Evolutionary conservation across 805 yeast genomes (phyloP).

Genomic region (Wickerhamomyces strasburgensis): DNA sequence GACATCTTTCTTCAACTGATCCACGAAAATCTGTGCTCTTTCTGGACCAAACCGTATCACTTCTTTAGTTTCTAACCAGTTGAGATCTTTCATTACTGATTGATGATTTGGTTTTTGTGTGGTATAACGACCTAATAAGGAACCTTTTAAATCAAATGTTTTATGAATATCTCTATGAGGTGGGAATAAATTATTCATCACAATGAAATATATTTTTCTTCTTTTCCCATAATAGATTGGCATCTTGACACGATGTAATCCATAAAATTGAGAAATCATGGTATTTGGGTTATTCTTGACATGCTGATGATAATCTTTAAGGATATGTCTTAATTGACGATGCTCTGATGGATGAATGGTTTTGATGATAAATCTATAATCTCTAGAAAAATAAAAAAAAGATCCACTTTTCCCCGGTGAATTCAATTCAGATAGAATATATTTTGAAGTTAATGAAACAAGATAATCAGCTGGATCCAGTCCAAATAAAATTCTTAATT

Average conservation of each 20-base stretch:
- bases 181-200: constrained; percentile 96
- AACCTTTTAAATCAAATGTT: constrained; percentile 90
- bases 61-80: constrained; percentile 71
- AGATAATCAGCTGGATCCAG: constrained; percentile 95
- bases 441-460: constrained; percentile 87
- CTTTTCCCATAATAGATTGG: constrained; percentile 47
- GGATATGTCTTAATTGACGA: constrained; percentile 65
- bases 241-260: constrained; percentile 88
- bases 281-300: constrained; percentile 84
- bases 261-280: constrained; percentile 90
- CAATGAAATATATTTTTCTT: constrained; percentile 84
- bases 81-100: constrained; percentile 75
- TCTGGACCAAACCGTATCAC: constrained; percentile 71
- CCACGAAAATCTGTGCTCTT: constrained; percentile 52
- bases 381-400: constrained; percentile 91
- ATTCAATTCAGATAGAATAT: constrained; percentile 83
- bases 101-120: constrained; percentile 28
- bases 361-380: constrained; percentile 89
- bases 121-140: constrained; percentile 75
- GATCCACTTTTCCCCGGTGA: constrained; percentile 98
- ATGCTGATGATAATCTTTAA: constrained; percentile 75
- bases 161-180: constrained; percentile 82
- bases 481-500: constrained; percentile 71
- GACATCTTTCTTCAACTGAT: constrained; percentile 75
- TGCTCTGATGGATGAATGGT: constrained; percentile 95